Conservation (phyloP, 495 filamentous ascomycete species). For the Lindgomyces ingoldianus region DNA sequence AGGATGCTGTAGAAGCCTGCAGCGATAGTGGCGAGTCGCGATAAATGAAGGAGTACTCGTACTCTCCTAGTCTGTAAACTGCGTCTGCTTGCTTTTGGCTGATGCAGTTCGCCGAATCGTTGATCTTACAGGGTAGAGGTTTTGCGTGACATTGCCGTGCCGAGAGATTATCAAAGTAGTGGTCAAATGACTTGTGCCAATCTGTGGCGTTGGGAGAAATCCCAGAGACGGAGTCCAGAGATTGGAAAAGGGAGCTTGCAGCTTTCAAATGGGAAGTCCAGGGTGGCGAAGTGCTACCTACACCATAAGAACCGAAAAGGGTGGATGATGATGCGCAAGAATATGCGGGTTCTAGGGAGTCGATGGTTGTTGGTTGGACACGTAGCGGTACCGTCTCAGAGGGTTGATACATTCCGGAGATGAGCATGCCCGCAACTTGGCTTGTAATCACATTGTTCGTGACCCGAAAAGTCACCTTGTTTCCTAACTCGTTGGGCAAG, state of each 20-base stretch:
- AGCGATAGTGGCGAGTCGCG: slow-evolving; percentile 61
- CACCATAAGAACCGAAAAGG: slow-evolving; percentile 53
- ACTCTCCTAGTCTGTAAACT: slow-evolving; percentile 68
- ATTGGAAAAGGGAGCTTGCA: slow-evolving; percentile 52
- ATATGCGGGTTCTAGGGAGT: slow-evolving; percentile 67
- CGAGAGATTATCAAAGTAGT: slow-evolving; percentile 74
- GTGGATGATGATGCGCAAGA: slow-evolving; percentile 52
- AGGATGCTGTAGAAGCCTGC: slow-evolving; percentile 53
- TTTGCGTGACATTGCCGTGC: slow-evolving; percentile 66
- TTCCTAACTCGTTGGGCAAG: slow-evolving; percentile 52
- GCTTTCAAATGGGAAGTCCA: slow-evolving; percentile 63
- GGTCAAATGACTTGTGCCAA: slow-evolving; percentile 66
- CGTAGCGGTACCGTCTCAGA: slow-evolving; percentile 47
- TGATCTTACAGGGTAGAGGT: slow-evolving; percentile 60
- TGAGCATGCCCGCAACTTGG: slow-evolving; percentile 67
- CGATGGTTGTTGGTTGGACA: slow-evolving; percentile 55
- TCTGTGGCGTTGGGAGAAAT: slow-evolving; percentile 54
- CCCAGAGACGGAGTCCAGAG: slow-evolving; percentile 62
- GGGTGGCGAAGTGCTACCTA: slow-evolving; percentile 45
- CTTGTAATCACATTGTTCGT: slow-evolving; percentile 71
- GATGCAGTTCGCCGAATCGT: slow-evolving; percentile 55
- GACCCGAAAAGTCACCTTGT: slow-evolving; percentile 58
- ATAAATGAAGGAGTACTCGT: slow-evolving; percentile 70
- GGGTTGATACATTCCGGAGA: slow-evolving; percentile 58
- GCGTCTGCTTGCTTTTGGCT: slow-evolving; percentile 56